These are phyloP conservation scores for Fusarium sp. DNA, from an alignment of 2,329 filamentous ascomycete genomes.

Conservation along the genomic window DNA sequence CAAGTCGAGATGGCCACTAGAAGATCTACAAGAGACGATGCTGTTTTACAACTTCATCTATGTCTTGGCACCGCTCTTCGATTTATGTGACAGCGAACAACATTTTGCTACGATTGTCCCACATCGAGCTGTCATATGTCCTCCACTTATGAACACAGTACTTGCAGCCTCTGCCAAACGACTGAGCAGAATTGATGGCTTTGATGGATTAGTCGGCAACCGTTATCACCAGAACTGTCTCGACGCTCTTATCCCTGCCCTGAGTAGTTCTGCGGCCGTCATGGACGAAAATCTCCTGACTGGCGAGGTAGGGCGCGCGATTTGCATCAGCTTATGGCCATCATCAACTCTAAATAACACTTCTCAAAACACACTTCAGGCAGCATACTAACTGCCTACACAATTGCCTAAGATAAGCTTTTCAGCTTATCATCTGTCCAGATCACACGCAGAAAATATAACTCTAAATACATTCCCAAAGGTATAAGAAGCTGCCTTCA, in stretches of 20 bases:
- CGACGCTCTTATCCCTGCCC: slow-evolving; percentile 45
- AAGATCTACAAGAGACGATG: slow-evolving; percentile 47
- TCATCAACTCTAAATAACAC: too few species aligned
- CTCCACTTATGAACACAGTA: slow-evolving; percentile 47
- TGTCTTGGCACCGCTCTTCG: slow-evolving; percentile 46
- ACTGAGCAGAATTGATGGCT: slow-evolving; percentile 37
- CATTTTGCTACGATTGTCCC: slow-evolving; percentile 49
- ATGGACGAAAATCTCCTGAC: slow-evolving; percentile 49
- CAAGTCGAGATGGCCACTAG: slow-evolving; percentile 38
- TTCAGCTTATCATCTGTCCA: too few species aligned
- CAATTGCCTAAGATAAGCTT: too few species aligned
- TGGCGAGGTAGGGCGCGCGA: too few species aligned
- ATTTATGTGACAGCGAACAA: slow-evolving; percentile 46
- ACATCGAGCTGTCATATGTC: slow-evolving; percentile 44
- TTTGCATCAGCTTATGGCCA: too few species aligned
- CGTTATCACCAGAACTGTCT: slow-evolving; percentile 48
- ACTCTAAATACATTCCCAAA: too few species aligned
- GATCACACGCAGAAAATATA: too few species aligned
- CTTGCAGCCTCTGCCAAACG: slow-evolving; percentile 48
- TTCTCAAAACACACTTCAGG: too few species aligned
- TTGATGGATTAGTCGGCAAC: slow-evolving; percentile 43
- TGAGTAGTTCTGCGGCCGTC: slow-evolving; percentile 43
- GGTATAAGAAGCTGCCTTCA: too few species aligned
- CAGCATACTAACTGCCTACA: too few species aligned
- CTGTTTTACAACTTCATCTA: slow-evolving; percentile 47